Base-by-base conservation (phyloP, 352 stramenopile species). In the Elongisporangium anandrum region DNA sequence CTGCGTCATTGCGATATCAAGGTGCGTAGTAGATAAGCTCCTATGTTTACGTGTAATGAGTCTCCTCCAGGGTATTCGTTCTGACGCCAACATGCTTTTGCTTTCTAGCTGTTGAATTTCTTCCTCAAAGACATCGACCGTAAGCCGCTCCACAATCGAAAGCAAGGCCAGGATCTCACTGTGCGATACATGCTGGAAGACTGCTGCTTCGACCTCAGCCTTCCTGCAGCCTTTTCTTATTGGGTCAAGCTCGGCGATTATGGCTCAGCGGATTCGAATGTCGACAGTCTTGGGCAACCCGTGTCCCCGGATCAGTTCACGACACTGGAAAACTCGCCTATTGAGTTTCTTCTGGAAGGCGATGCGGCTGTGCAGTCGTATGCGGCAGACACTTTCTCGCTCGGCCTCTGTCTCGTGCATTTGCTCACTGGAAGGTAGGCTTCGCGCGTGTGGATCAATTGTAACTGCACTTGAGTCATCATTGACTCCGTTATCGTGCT, bases 1-100 rank as follows among this genome's bases (percentile, higher is more conserved):
- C 56, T 99, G 57, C 97, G 98, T 19, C 97, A 99, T 77, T 99
- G 98, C 68, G 97, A 99, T 74, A 79, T 99, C 41, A 99, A 99
- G 81, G 85, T 75, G 55, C 34, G 34, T 8, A 55, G 5, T 12
- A n/a, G n/a, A n/a, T n/a, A n/a, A n/a, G n/a, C n/a, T n/a, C n/a
- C n/a, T n/a, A n/a, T n/a, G n/a, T n/a, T n/a, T n/a, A n/a, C n/a
- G n/a, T n/a, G n/a, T n/a, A n/a, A n/a, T n/a, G n/a, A n/a, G n/a
- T n/a, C n/a, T 56, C 12, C 41, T 39, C 7, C 5, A 34, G 63
- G 54, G 60, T 48, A 3, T 48, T 17, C 2, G n/a, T 24, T 55
- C 13, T 61, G 21, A 12, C 54, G 12, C 60, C n/a, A n/a, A n/a
- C n/a, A n/a, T 8, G 21, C 51, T 45, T 19, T 64, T 50, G 13